phyloP scores from a whole-genome alignment of 306 rosid species.

The Gleditsia sinensis region DNA sequence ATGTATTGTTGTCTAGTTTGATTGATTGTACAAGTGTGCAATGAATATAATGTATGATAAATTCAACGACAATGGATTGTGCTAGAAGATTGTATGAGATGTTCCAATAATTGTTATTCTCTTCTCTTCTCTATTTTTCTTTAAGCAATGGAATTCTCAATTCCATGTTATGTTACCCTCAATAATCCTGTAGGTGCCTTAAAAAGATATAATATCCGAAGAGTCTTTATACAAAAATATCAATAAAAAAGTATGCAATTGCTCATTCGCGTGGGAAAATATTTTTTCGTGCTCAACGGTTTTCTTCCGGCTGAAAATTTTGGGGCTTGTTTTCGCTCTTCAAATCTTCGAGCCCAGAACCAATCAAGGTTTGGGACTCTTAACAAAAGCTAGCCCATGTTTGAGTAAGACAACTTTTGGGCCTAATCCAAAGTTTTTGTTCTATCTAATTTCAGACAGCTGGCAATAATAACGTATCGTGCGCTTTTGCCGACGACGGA shows the following conservation, averaged over 20 bases:
- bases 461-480: too few species aligned
- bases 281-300: not conserved
- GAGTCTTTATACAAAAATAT: constrained; percentile 20
- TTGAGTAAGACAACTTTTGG: too few species aligned
- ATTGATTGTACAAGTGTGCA: constrained; percentile 20
- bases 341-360: too few species aligned
- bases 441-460: too few species aligned
- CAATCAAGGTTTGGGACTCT: too few species aligned
- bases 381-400: too few species aligned
- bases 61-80: constrained; percentile 20
- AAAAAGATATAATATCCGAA: constrained; percentile 19
- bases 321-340: too few species aligned
- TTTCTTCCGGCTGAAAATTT: not conserved
- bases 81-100: constrained; percentile 25
- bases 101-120: constrained; percentile 25
- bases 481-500: too few species aligned
- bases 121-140: not conserved
- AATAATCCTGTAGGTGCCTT: constrained; percentile 26
- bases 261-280: not conserved
- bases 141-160: not conserved
- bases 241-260: not conserved
- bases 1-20: constrained; percentile 6
- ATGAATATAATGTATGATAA: not conserved
- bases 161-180: constrained; percentile 26
- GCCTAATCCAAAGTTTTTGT: too few species aligned